phyloP scores from a whole-genome alignment of 257 asterid species.

The Cynanchum wilfordii region DNA sequence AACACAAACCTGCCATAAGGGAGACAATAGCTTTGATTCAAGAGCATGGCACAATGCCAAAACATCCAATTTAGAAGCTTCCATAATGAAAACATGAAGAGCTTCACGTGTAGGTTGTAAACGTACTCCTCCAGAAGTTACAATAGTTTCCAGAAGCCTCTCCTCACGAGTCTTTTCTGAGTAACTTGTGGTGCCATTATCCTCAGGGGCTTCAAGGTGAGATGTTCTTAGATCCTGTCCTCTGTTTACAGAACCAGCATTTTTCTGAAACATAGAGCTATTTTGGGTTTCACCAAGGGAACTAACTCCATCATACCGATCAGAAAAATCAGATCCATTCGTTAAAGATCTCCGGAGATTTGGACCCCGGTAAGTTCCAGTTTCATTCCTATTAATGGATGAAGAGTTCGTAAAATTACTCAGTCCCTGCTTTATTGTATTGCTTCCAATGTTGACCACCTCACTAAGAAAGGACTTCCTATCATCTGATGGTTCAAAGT shows the following conservation, averaged over 20 bases:
- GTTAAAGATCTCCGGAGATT: constrained; percentile 86
- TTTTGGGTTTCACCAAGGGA: constrained; percentile 41
- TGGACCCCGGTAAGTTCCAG: constrained; percentile 79
- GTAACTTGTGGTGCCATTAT: constrained; percentile 33
- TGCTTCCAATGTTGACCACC: constrained; percentile 91
- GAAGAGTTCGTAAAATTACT: constrained; percentile 73
- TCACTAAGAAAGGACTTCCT: constrained; percentile 82
- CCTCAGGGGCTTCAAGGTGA: constrained; percentile 46
- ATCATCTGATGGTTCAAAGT: constrained; percentile 72
- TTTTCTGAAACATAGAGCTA: constrained; percentile 46
- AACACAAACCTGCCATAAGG: constrained; percentile 81
- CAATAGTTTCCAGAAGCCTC: constrained; percentile 78
- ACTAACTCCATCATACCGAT: constrained; percentile 52
- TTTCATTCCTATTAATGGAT: constrained; percentile 62
- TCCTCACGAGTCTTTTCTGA: constrained; percentile 76
- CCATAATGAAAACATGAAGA: constrained; percentile 66
- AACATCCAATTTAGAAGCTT: constrained; percentile 75
- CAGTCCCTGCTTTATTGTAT: constrained; percentile 84
- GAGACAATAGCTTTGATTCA: constrained; percentile 73
- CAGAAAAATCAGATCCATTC: constrained; percentile 49
- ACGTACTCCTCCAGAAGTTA: constrained; percentile 93
- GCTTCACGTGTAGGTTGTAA: constrained; percentile 95
- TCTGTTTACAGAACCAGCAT: constrained; percentile 70
- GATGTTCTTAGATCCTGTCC: constrained; percentile 52
- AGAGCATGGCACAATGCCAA: constrained; percentile 62